These are phyloP conservation scores for Cercophora samala DNA, from an alignment of 495 filamentous ascomycete genomes.

Conservation along the genomic window DNA sequence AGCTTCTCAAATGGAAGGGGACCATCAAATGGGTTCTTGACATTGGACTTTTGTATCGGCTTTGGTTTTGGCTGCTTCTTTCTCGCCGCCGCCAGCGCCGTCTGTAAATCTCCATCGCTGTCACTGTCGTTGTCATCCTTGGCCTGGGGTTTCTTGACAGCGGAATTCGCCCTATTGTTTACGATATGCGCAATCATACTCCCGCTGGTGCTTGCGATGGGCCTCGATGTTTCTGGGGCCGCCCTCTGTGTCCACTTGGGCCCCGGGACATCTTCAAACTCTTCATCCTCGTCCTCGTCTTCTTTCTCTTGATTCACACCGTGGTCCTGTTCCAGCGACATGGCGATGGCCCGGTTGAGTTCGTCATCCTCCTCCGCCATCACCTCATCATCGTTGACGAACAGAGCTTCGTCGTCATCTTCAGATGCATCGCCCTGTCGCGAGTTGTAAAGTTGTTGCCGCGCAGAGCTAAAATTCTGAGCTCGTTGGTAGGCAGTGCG, in stretches of 20 bases:
- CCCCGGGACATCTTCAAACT: constrained; percentile 47
- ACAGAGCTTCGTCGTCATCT: constrained; percentile 57
- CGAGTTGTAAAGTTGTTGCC: background rate
- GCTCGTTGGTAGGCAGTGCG: constrained; percentile 19
- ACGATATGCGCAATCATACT: constrained; percentile 60
- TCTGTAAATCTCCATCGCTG: constrained; percentile 60
- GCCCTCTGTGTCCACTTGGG: constrained; percentile 56
- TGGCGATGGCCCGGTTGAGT: constrained; percentile 73
- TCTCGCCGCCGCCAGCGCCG: constrained; percentile 52
- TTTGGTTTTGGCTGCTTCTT: constrained; percentile 37
- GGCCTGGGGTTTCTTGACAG: constrained; percentile 46
- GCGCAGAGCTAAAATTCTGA: constrained; percentile 8
- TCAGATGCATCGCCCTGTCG: constrained; percentile 6
- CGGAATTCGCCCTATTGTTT: constrained; percentile 58
- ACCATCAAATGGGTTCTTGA: constrained; percentile 63
- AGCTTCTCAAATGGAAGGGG: constrained; percentile 89
- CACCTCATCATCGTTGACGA: constrained; percentile 49
- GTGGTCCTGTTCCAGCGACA: constrained; percentile 63
- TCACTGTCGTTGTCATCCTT: constrained; percentile 57
- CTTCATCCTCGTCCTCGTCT: constrained; percentile 44
- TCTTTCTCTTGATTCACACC: constrained; percentile 25
- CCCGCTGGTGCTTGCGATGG: constrained; percentile 51
- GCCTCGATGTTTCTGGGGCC: constrained; percentile 47
- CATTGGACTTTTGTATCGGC: constrained; percentile 24
- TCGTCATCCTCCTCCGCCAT: constrained; percentile 70